Percentiles rank a stretch among this genome's conserved stretches.
Conservation (phyloP, 305 asterid genomes). For the Solanum hybrid region DNA sequence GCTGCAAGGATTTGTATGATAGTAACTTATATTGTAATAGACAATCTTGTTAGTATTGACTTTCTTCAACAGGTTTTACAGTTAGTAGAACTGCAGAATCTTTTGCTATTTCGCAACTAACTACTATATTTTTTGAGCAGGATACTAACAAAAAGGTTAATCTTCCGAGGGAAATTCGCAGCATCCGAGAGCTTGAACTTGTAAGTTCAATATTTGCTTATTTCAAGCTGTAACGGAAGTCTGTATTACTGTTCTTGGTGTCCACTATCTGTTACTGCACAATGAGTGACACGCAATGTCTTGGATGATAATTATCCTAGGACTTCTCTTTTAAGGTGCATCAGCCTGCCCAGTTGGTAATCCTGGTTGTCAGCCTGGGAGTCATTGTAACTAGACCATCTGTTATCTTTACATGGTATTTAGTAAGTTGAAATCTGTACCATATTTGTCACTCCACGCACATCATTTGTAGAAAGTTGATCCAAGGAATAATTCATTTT, state of each 20-base stretch:
- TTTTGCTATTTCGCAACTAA: constrained; percentile 4
- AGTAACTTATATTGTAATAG: not conserved
- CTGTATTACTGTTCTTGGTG: constrained; percentile 12
- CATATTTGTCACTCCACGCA: not conserved
- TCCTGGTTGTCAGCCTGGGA: not conserved
- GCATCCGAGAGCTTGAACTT: constrained; percentile 77
- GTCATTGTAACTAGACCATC: not conserved
- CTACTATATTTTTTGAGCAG: constrained; percentile 36
- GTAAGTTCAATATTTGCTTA: constrained; percentile 41
- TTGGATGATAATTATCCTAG: not conserved
- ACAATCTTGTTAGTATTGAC: not conserved
- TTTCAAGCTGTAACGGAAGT: not conserved
- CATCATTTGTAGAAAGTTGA: not conserved
- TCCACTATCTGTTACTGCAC: constrained; percentile 2
- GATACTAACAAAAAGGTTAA: constrained; percentile 75
- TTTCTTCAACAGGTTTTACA: not conserved
- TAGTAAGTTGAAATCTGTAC: not conserved
- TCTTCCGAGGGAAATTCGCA: constrained; percentile 88
- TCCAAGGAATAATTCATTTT: not conserved
- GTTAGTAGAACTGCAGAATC: not conserved
- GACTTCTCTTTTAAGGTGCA: not conserved
- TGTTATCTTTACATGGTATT: not conserved
- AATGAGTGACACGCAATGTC: not conserved
- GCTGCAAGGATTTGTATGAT: not conserved
- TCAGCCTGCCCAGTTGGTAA: not conserved